These are phyloP conservation scores for Acanthamoeba culbertsoni DNA, from an alignment of 208 protist species.

Conservation along the genomic window DNA sequence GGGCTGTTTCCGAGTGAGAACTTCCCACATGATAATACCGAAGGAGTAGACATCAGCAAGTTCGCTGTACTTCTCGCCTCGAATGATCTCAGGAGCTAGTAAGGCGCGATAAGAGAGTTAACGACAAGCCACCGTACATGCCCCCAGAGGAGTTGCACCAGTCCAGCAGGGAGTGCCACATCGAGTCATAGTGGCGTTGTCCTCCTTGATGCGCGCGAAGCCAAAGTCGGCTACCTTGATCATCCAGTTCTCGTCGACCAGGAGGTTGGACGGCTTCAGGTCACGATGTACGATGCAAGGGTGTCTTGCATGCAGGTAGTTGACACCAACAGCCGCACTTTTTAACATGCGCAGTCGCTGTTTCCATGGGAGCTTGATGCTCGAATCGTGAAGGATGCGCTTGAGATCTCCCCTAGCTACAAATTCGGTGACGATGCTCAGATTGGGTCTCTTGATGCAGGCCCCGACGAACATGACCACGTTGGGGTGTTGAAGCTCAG, in stretches of 20 bases:
- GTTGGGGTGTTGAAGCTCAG: conserved; percentile 26
- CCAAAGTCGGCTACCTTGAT: conserved; percentile 49
- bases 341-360: not conserved
- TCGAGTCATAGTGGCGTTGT: conserved; percentile 43
- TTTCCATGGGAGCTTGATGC: not conserved
- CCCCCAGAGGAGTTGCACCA: not conserved
- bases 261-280: conserved; percentile 49
- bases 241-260: not conserved
- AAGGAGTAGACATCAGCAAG: conserved; percentile 24
- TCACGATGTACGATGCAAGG: conserved; percentile 4
- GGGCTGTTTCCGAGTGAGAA: conserved; percentile 21
- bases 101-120: not conserved
- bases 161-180: conserved; percentile 42
- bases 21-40: conserved; percentile 43
- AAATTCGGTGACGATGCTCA: conserved; percentile 77
- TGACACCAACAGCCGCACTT: conserved; percentile 23
- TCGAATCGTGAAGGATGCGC: conserved; percentile 56
- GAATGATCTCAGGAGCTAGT: conserved; percentile 1
- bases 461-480: conserved; percentile 1
- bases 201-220: conserved; percentile 44
- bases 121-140: not conserved
- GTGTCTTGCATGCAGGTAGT: not conserved
- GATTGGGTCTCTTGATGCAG: conserved; percentile 67
- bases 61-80: conserved; percentile 19
- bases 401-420: conserved; percentile 70